Conservation (phyloP, 2,329 filamentous ascomycete genomes). For the Byssothecium circinans region DNA sequence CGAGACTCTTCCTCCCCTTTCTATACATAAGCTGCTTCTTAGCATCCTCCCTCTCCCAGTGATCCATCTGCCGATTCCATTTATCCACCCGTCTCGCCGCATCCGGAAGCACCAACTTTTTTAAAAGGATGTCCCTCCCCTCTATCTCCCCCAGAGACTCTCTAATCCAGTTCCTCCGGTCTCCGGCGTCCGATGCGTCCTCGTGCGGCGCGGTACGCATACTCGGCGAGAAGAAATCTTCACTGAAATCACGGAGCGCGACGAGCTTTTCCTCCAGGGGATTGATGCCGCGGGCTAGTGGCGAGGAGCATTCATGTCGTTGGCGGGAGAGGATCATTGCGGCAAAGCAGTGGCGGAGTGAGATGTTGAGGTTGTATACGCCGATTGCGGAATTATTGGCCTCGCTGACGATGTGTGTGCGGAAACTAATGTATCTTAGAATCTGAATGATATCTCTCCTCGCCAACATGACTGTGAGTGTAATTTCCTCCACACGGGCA, state of each 20-base stretch:
- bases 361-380: conserved; percentile 6
- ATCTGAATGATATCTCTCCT: not conserved
- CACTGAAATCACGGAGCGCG: not conserved
- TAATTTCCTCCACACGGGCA: not conserved
- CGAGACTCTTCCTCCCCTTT: too few relatives aligned
- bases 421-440: not conserved
- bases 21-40: too few relatives aligned
- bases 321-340: conserved; percentile 2
- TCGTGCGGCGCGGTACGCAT: too few relatives aligned
- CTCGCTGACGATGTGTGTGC: not conserved
- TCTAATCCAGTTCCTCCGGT: too few relatives aligned
- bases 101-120: too few relatives aligned
- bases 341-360: conserved; percentile 3
- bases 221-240: not conserved
- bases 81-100: too few relatives aligned
- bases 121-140: too few relatives aligned
- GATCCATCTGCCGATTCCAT: too few relatives aligned
- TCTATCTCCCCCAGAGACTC: too few relatives aligned
- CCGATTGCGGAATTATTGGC: conserved; percentile 7
- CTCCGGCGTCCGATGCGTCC: too few relatives aligned
- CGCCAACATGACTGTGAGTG: not conserved
- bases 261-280: not conserved
- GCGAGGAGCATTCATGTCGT: not conserved
- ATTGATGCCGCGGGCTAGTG: not conserved
- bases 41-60: too few relatives aligned